A percentile compares a stretch with the other conserved stretches of the same genome.
Conservation (phyloP, 106 monocot species). For the Platanthera guangdongensis region DNA sequence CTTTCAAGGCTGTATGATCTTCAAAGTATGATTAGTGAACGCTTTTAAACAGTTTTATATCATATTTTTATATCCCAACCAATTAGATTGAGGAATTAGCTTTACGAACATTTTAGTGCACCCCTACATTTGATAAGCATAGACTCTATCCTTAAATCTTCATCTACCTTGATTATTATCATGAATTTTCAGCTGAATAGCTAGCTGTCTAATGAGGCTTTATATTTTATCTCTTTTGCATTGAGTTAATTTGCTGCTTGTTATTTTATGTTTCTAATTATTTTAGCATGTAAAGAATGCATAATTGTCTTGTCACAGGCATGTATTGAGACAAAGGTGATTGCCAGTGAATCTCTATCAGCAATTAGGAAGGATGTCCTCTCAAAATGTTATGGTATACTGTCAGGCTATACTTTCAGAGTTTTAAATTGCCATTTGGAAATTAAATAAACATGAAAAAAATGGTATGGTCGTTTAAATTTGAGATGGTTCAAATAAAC, state of each 20-base stretch:
- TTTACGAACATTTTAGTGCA: background rate
- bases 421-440: background rate
- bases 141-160: background rate
- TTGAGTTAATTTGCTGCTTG: background rate
- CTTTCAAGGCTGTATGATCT: too few relatives aligned
- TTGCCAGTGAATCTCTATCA: slow-evolving; percentile 90
- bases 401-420: background rate
- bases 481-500: background rate
- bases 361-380: slow-evolving; percentile 97
- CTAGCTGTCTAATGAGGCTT: background rate
- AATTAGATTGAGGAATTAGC: background rate
- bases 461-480: background rate
- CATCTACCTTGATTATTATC: background rate
- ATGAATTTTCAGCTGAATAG: background rate
- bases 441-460: background rate
- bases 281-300: slow-evolving; percentile 7
- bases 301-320: slow-evolving; percentile 39
- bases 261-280: background rate
- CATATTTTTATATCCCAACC: background rate
- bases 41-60: too few relatives aligned
- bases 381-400: slow-evolving; percentile 92
- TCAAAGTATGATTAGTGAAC: too few relatives aligned
- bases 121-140: background rate
- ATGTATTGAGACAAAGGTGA: slow-evolving; percentile 90
- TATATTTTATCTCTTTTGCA: background rate